Base-by-base conservation (phyloP, 768 basidiomycete species). In the Tulasnella sp. region DNA sequence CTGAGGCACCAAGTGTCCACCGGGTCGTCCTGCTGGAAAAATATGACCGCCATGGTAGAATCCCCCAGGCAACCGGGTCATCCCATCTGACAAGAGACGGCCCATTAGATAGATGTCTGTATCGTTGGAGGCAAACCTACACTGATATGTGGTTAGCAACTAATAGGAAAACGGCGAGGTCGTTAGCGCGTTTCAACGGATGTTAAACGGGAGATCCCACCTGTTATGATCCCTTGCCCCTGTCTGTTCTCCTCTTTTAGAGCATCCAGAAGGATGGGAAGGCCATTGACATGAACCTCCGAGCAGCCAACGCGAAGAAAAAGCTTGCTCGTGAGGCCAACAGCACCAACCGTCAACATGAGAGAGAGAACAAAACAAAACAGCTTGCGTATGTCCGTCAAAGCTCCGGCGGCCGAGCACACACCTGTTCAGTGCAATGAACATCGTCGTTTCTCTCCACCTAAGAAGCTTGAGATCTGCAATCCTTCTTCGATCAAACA, bases 61-160 rank as follows among this genome's bases (percentile, higher is more conserved):
- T 84, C 4, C 94, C 94, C 96, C 96, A 99, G n/a, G 86, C 86
- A 67, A 96, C 81, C 1, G 93, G 93, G 80, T 94, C 93, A 80
- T 95, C 93, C 72, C 93, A 85, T 39, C 77, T 68, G 19, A 19
- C 6, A 45, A 22, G 40, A n/a, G 45, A 77, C 22, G 15, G 14
- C 29, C 8, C 29, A 14, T 64, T 70, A 77, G 79, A 74, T 37
- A 71, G 72, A 78, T n/a, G n/a, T n/a, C n/a, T n/a, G n/a, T n/a
- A 39, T 58, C 39, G 34, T 14, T 11, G 52, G 1, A 71, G 58
- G 19, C 6, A 25, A 40, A 85, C 90, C 75, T 82, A 95, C 91
- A 94, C 96, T 71, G 96, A 97, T 74, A 96, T 90, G 81, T 99
- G 96, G 83, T 99, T 99, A 76, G 91, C 89, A 68, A 97, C 96